These are phyloP conservation scores for Calonectria multiphialidica DNA, from an alignment of 2,329 filamentous ascomycete species.

Conservation along the genomic window DNA sequence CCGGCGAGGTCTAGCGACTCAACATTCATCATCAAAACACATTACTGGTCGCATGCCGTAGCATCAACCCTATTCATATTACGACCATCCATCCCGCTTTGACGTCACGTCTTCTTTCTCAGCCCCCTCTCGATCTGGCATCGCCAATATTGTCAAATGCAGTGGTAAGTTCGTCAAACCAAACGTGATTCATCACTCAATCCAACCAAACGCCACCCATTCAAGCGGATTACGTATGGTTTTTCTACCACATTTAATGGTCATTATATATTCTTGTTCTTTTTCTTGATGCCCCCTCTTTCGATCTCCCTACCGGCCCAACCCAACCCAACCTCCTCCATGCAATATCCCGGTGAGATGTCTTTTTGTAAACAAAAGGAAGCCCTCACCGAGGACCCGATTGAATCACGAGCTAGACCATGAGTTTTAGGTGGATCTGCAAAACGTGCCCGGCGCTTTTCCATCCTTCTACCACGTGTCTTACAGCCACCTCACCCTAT, in stretches of 20 bases:
- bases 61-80: background rate
- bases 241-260: background rate
- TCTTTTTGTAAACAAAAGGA: background rate
- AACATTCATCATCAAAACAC: background rate
- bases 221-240: too few species aligned
- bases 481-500: background rate
- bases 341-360: background rate
- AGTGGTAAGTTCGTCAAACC: background rate
- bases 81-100: background rate
- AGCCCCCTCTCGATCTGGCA: background rate
- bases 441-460: background rate
- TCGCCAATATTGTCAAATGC: background rate
- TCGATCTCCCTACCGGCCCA: background rate
- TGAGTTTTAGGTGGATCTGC: slow-evolving; percentile 1
- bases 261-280: background rate
- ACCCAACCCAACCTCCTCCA: background rate
- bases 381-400: background rate
- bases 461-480: slow-evolving; percentile 19
- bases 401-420: background rate
- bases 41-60: background rate
- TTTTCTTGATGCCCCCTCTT: background rate
- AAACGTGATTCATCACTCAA: background rate
- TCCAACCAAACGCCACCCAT: too few species aligned
- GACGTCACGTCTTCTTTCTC: background rate
- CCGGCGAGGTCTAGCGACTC: background rate